These are phyloP conservation scores for Hansenula lynferdii DNA, from an alignment of 1,139 yeast species.

Conservation along the genomic window DNA sequence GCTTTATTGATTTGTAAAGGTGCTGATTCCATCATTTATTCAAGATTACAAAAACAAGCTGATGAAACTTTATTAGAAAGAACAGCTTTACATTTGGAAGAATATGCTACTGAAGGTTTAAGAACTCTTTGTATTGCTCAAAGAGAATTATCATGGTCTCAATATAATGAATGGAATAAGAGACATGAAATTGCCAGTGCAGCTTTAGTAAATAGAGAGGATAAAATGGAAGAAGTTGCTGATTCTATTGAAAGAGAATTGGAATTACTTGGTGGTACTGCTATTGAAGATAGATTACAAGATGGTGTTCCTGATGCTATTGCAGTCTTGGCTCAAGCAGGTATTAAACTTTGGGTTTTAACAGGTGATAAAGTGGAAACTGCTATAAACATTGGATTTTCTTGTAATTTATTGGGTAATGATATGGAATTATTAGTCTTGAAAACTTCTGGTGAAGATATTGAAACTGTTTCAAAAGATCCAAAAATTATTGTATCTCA, in stretches of 20 bases:
- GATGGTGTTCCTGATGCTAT: conserved; percentile 96
- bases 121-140: conserved; percentile 93
- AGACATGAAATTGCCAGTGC: conserved; percentile 74
- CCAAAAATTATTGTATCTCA: conserved; percentile 45
- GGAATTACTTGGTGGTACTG: conserved; percentile 87
- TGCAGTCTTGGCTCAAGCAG: conserved; percentile 79
- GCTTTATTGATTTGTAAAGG: conserved; percentile 78
- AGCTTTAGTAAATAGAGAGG: conserved; percentile 74
- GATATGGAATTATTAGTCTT: conserved; percentile 84
- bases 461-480: conserved; percentile 28
- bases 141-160: conserved; percentile 57
- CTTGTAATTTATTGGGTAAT: conserved; percentile 83
- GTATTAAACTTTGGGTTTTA: conserved; percentile 93
- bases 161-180: conserved; percentile 62
- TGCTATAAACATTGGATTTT: conserved; percentile 95
- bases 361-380: conserved; percentile 99
- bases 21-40: conserved; percentile 88
- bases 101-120: conserved; percentile 94
- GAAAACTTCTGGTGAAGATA: conserved; percentile 41
- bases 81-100: conserved; percentile 85
- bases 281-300: conserved; percentile 94
- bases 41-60: conserved; percentile 48
- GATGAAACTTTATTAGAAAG: conserved; percentile 40
- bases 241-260: conserved; percentile 76
- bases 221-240: conserved; percentile 68